These are phyloP conservation scores for Pneumocystis canis DNA, from an alignment of 1,139 yeast species.

Conservation along the genomic window DNA sequence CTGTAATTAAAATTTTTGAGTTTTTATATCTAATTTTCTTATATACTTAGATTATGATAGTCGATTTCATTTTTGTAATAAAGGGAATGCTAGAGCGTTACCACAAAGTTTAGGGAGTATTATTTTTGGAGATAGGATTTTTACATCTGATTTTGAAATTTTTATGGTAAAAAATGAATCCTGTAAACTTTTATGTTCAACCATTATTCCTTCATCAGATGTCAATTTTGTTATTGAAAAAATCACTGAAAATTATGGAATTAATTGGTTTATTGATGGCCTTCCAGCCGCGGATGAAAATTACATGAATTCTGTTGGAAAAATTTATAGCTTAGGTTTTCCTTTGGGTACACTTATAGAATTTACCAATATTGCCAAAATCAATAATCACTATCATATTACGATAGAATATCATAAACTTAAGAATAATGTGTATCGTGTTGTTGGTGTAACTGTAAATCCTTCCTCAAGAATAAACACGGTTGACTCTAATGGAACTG, in stretches of 20 bases:
- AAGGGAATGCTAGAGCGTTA: conserved; percentile 46
- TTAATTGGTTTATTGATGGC: conserved; percentile 91
- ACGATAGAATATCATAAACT: conserved; percentile 69
- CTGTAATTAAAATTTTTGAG: conserved; percentile 17
- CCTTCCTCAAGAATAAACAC: conserved; percentile 49
- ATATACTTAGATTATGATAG: conserved; percentile 57
- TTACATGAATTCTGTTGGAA: conserved; percentile 34
- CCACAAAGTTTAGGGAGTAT: conserved; percentile 86
- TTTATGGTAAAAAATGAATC: conserved; percentile 57
- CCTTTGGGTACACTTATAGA: conserved; percentile 32
- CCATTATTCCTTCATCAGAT: conserved; percentile 46
- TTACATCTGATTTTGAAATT: conserved; percentile 76
- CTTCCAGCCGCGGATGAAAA: conserved; percentile 72
- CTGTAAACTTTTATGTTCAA: conserved; percentile 52
- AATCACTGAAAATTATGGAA: conserved; percentile 67
- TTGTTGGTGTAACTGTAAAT: conserved; percentile 74
- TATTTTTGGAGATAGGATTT: conserved; percentile 87
- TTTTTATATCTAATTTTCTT: conserved; percentile 22
- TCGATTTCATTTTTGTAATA: conserved; percentile 62
- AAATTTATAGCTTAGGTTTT: conserved; percentile 38
- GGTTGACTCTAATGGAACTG: conserved; percentile 25
- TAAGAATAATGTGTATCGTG: conserved; percentile 54
- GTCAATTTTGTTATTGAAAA: conserved; percentile 60
- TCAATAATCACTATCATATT: conserved; percentile 71
- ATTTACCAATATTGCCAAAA: conserved; percentile 28